Base-by-base conservation (phyloP, 208 protist species). In the Cochliopodium minus region DNA sequence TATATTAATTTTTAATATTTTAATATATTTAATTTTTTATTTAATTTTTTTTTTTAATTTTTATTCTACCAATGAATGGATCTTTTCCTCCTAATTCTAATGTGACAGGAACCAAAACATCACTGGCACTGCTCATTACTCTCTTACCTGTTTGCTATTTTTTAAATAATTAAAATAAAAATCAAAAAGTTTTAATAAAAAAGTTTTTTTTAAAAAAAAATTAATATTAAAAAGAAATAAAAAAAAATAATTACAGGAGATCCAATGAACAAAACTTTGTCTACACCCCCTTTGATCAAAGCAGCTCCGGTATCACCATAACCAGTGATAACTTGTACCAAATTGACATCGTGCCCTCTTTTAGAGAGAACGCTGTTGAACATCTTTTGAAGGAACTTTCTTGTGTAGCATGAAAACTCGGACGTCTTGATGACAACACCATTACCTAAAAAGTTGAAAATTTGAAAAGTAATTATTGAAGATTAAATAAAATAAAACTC, bases 51-150 rank as follows among this genome's bases (percentile, higher is more conserved):
- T n/a, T n/a, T n/a, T n/a, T n/a, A n/a, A n/a, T n/a, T n/a, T n/a
- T n/a, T n/a, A n/a, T n/a, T n/a, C n/a, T n/a, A n/a, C n/a, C n/a
- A 17, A 95, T 71, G 28, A 80, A 77, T 4, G 89, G 79, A 65
- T 91, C 85, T 67, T 94, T 94, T 48, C 88, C 88, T 59, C 88
- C 88, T 26, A 94, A 76, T 67, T 94, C 86, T 15, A 94, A 74
- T 51, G 88, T 80, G 13, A 94, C 80, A 17, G 85, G 86, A 6
- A 82, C 89, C 50, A 93, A 73, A 39, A 72, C 89, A 25, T 76
- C 67, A 7, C 81, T 50, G 10, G 87, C 85, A 54, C 82, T 85
- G 51, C 75, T 76, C 83, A 88, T 88, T 54, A 88, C 76, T 49
- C 81, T 71, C 69, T 86, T 88, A 43, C 83, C 83, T 30, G 84